phyloP scores from a whole-genome alignment of 2,329 filamentous ascomycete species.

The Claviceps fusiformis region DNA sequence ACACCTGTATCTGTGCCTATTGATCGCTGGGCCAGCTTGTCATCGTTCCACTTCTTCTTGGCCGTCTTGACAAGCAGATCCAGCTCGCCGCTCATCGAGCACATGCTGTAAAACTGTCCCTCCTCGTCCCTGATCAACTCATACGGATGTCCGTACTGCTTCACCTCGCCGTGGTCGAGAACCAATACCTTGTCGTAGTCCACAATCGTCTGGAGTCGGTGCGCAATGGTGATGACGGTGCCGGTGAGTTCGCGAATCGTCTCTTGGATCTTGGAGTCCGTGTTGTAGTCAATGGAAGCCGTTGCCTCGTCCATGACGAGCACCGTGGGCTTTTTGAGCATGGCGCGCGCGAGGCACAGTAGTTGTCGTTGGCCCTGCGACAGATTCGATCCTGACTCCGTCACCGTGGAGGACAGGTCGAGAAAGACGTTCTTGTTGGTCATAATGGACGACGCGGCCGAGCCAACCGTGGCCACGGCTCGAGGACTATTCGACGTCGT shows the following conservation, averaged over 20 bases:
- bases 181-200: conserved; percentile 98
- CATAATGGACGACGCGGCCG: conserved; percentile 22
- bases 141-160: conserved; percentile 86
- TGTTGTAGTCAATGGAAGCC: conserved; percentile 92
- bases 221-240: conserved; percentile 93
- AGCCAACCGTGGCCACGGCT: conserved; percentile 6
- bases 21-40: conserved; percentile 7
- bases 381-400: conserved; percentile 85
- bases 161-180: conserved; percentile 72
- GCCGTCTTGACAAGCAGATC: conserved; percentile 37
- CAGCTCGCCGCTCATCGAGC: conserved; percentile 48
- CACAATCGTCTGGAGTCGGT: conserved; percentile 89
- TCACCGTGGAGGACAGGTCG: conserved; percentile 69
- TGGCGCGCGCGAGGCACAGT: conserved; percentile 79
- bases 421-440: conserved; percentile 94
- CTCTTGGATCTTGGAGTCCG: conserved; percentile 89
- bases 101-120: conserved; percentile 51
- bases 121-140: conserved; percentile 60
- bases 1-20: neutral
- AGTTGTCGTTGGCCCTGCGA: conserved; percentile 95
- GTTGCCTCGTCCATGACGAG: conserved; percentile 99
- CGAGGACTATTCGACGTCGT: conserved; percentile 6
- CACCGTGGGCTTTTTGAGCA: conserved; percentile 82
- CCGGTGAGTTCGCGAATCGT: conserved; percentile 87
- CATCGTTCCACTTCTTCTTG: conserved; percentile 37